A percentile compares a stretch with the other conserved stretches of the same genome.
Conservation (phyloP, 2,329 filamentous ascomycete genomes). For the Parafenestella ontariensis region DNA sequence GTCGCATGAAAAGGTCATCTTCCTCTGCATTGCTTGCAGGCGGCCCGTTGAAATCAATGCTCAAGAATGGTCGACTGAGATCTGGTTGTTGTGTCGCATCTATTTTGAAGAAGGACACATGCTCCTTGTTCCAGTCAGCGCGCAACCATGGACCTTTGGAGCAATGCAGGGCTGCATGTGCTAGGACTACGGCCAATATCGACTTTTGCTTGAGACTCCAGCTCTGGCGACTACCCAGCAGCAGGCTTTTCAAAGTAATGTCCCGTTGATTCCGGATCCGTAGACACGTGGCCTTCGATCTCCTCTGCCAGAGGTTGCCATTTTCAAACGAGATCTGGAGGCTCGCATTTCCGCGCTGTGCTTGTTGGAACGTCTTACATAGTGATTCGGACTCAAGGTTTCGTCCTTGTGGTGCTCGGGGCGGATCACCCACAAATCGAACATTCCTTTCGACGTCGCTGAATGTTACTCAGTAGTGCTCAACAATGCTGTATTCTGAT, state of each 20-base stretch:
- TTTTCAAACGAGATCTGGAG: neutral
- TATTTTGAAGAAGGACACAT: conserved; percentile 9
- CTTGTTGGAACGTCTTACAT: too few species aligned
- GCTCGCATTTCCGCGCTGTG: too few species aligned
- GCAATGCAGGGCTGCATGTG: conserved; percentile 9
- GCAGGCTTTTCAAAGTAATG: neutral
- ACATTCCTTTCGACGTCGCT: too few species aligned
- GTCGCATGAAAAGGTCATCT: neutral
- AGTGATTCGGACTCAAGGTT: too few species aligned
- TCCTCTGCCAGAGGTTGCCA: neutral
- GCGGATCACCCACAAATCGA: too few species aligned
- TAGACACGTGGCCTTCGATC: neutral
- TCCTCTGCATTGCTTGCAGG: too few species aligned
- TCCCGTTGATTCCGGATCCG: neutral
- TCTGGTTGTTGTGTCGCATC: too few species aligned
- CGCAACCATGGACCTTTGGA: conserved; percentile 9
- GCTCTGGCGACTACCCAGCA: neutral
- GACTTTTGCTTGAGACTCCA: neutral
- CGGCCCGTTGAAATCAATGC: neutral
- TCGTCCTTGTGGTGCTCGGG: too few species aligned
- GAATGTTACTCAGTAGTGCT: too few species aligned
- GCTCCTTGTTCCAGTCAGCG: conserved; percentile 12
- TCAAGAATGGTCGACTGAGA: conserved; percentile 2
- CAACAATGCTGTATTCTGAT: too few species aligned
- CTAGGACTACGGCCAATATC: conserved; percentile 5